phyloP scores from a whole-genome alignment of 495 filamentous ascomycete genomes.

The Lepraria neglecta region DNA sequence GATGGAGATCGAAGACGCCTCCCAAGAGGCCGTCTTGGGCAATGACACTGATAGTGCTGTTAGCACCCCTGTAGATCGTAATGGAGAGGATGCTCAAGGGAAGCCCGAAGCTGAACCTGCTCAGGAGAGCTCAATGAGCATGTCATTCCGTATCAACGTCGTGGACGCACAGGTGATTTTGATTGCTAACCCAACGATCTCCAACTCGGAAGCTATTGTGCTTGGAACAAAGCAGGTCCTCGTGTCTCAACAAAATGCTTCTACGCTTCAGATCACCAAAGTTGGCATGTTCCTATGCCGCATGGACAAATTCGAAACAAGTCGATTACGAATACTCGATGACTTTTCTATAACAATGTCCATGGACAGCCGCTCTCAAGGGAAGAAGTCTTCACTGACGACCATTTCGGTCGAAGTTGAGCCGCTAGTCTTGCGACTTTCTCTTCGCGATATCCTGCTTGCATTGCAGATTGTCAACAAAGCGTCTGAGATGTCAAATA shows the following conservation, averaged over 20 bases:
- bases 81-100: slow-evolving; percentile 31
- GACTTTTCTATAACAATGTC: slow-evolving; percentile 89
- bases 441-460: slow-evolving; percentile 87
- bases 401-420: slow-evolving; percentile 84
- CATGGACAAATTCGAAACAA: slow-evolving; percentile 92
- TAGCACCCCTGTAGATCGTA: slow-evolving; percentile 22
- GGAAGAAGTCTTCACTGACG: slow-evolving; percentile 59
- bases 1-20: slow-evolving; percentile 47
- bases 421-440: slow-evolving; percentile 86
- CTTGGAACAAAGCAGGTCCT: slow-evolving; percentile 89
- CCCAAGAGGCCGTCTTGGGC: slow-evolving; percentile 51
- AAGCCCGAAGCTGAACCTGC: slow-evolving; percentile 25
- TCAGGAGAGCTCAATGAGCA: slow-evolving; percentile 46
- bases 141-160: slow-evolving; percentile 88
- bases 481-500: slow-evolving; percentile 76
- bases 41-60: slow-evolving; percentile 52
- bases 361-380: slow-evolving; percentile 68
- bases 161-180: slow-evolving; percentile 94
- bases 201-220: slow-evolving; percentile 91
- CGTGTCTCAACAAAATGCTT: slow-evolving; percentile 86
- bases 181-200: slow-evolving; percentile 84
- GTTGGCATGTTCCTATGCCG: slow-evolving; percentile 98
- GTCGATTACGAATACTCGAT: slow-evolving; percentile 81
- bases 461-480: slow-evolving; percentile 89
- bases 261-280: slow-evolving; percentile 84